Percentiles rank a stretch among this genome's conserved stretches.
These are phyloP conservation scores for Xanthoconium purpureum DNA, from an alignment of 768 basidiomycete species.

Conservation along the genomic window DNA sequence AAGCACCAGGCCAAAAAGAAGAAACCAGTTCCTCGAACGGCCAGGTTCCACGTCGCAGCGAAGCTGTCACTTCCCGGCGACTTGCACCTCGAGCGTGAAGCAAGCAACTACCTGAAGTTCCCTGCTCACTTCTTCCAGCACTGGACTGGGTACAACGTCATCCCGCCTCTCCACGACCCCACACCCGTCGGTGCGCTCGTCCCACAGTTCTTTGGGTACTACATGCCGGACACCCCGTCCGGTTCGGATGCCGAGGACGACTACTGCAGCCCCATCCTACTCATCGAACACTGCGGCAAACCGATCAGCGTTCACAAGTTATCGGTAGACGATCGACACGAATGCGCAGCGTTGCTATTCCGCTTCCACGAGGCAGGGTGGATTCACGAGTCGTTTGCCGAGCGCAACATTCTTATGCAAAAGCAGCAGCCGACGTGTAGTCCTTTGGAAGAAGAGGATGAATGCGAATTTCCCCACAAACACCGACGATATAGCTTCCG, in stretches of 20 bases:
- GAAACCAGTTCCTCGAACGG: conserved; percentile 26
- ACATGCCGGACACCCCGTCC: conserved; percentile 33
- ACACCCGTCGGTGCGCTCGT: conserved; percentile 49
- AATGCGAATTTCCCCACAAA: background rate
- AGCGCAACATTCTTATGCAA: conserved; percentile 44
- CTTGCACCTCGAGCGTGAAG: conserved; percentile 32
- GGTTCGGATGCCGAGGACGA: background rate
- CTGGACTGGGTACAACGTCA: conserved; percentile 25
- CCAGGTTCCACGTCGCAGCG: conserved; percentile 39
- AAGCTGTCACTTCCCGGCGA: conserved; percentile 41
- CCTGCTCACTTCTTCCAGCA: conserved; percentile 30
- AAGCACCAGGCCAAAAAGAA: background rate
- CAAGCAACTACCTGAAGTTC: conserved; percentile 24
- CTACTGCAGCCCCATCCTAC: conserved; percentile 11
- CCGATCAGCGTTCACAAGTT: conserved; percentile 28
- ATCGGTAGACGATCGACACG: conserved; percentile 34
- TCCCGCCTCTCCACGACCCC: conserved; percentile 38
- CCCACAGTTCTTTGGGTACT: conserved; percentile 66
- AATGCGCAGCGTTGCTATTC: conserved; percentile 38
- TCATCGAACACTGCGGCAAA: conserved; percentile 37
- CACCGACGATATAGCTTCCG: conserved; percentile 33
- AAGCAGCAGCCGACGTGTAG: conserved; percentile 36
- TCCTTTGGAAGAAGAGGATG: conserved; percentile 6
- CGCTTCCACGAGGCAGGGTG: conserved; percentile 40
- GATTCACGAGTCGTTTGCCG: conserved; percentile 40